Evolutionary conservation across 768 basidiomycete species (phyloP), one percentile per base, ranked within the genome.

Genomic region (Asterophora parasitica): DNA sequence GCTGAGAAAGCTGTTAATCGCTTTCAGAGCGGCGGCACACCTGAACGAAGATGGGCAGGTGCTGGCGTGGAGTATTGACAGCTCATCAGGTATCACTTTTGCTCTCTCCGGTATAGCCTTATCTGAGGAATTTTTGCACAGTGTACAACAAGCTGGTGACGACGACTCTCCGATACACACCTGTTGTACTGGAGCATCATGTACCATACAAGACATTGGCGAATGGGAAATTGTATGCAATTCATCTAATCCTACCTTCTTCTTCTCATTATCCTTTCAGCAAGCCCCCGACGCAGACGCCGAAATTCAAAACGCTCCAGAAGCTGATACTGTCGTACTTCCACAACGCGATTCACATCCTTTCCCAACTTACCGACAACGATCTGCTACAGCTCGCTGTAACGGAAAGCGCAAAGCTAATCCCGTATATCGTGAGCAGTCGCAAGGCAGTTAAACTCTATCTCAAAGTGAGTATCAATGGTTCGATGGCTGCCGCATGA

Each of bases 61-160:
- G 30, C 72, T 87, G n/a, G 83, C 82, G 6, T 98, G 91, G 85
- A 79, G 78, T 42, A 92, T 98, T 44, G 87, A 95, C 57, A 88
- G 73, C 61, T 75, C 93, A 0, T 70, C 78, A 43, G 85, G 91
- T 91, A 56, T 48, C 76, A 49, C 47, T 40, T 44, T 32, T 40
- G 17, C 23, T 9, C 16, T 35, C 17, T 20, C 34, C 15, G 20
- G n/a, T 16, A 4, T 10, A 12, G 12, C 33, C 15, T 5, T 15
- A 45, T 50, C 46, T 58, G 28, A 57, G 31, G 37, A 17, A 37
- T 26, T 34, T 13, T 44, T 30, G 32, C 7, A 36, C 47, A 95
- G 93, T 97, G n/a, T 98, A 94, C 70, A 86, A 85, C 71, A 96
- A 97, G 69, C 76, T 98, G 16, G 74, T 99, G 36, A 79, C 79